These are phyloP conservation scores for Kodamaea laetipori DNA, from an alignment of 805 yeast species.

Conservation along the genomic window DNA sequence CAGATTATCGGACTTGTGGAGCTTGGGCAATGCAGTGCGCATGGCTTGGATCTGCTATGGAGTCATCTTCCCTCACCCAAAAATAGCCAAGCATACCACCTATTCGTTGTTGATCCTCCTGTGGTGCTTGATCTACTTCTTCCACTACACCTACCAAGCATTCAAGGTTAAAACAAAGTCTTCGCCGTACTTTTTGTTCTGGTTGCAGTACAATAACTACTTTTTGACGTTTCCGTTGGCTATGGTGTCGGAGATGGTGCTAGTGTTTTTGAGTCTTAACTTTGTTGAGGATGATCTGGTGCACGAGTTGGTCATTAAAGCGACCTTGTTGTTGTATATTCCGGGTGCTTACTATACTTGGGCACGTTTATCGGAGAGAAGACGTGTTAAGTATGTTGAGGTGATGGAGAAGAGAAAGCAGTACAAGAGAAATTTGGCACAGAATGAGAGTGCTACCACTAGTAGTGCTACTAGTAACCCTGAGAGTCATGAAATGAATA, in stretches of 20 bases:
- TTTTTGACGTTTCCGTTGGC: conserved; percentile 38
- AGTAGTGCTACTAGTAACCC: neutral
- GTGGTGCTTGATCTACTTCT: conserved; percentile 38
- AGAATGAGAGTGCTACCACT: neutral
- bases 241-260: conserved; percentile 35
- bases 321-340: conserved; percentile 31
- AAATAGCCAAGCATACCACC: conserved; percentile 42
- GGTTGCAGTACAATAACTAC: conserved; percentile 39
- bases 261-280: conserved; percentile 38
- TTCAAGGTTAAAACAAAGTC: conserved; percentile 38
- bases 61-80: conserved; percentile 44
- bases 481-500: conserved; percentile 2
- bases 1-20: conserved; percentile 26
- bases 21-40: conserved; percentile 29
- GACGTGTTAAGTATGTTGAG: conserved; percentile 21
- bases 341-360: conserved; percentile 41
- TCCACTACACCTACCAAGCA: conserved; percentile 38
- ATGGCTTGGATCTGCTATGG: conserved; percentile 45
- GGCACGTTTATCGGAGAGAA: conserved; percentile 30
- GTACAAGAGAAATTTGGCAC: neutral
- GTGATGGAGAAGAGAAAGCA: conserved; percentile 19
- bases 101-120: conserved; percentile 40
- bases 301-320: conserved; percentile 31
- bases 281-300: conserved; percentile 25
- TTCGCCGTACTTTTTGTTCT: conserved; percentile 37